Conservation (phyloP, 2,329 filamentous ascomycete species). For the Venturia asperata region DNA sequence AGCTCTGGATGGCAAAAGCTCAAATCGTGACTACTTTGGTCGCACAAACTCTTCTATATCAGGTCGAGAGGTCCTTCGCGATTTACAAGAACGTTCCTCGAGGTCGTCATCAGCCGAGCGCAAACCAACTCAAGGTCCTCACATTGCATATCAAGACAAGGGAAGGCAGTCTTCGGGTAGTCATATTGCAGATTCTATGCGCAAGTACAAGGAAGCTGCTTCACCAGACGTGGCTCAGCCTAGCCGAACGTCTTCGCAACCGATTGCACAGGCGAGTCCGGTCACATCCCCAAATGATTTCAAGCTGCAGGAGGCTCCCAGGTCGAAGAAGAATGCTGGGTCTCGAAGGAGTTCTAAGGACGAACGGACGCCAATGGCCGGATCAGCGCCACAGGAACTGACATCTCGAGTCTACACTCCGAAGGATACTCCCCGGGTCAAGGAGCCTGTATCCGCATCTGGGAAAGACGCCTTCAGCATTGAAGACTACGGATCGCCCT, state of each 20-base stretch:
- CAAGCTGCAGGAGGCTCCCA: conserved; percentile 74
- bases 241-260: conserved; percentile 6
- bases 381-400: conserved; percentile 15
- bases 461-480: conserved; percentile 16
- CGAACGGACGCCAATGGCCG: conserved; percentile 1
- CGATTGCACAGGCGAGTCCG: neutral
- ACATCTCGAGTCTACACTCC: conserved; percentile 19
- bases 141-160: conserved; percentile 88
- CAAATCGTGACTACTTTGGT: conserved; percentile 36
- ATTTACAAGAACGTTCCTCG: conserved; percentile 28
- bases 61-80: conserved; percentile 22
- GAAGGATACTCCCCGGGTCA: conserved; percentile 29
- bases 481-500: conserved; percentile 26
- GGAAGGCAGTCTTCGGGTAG: conserved; percentile 54
- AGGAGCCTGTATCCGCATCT: conserved; percentile 27
- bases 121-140: conserved; percentile 56
- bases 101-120: conserved; percentile 42
- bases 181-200: conserved; percentile 50
- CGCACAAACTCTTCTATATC: conserved; percentile 2
- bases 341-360: conserved; percentile 17
- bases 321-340: conserved; percentile 46
- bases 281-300: conserved; percentile 41
- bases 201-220: conserved; percentile 37
- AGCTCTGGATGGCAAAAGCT: conserved; percentile 25
- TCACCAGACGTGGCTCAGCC: conserved; percentile 10